Evolutionary conservation across 208 protist species (phyloP).

Genomic region (Trypanosoma boissoni): DNA sequence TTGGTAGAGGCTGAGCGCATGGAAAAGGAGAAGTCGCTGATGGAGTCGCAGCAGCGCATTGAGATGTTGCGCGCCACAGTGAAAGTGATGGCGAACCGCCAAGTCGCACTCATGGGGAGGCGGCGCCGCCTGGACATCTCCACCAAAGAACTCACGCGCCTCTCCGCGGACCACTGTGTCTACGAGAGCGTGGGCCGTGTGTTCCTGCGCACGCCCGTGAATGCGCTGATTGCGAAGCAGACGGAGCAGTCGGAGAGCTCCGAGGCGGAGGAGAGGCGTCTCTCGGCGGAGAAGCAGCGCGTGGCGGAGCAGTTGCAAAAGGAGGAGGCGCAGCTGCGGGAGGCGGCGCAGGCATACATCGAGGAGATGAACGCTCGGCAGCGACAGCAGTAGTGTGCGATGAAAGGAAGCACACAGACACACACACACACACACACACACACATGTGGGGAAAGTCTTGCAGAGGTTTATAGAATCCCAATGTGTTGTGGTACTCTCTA

Average conservation of each 20-base stretch:
- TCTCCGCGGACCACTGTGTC: slow-evolving; percentile 64
- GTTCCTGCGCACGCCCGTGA: slow-evolving; percentile 65
- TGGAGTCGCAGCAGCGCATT: slow-evolving; percentile 84
- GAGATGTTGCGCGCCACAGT: slow-evolving; percentile 68
- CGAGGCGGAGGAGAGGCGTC: slow-evolving; percentile 73
- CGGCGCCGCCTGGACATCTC: slow-evolving; percentile 79
- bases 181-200: slow-evolving; percentile 82
- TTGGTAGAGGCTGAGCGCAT: slow-evolving; percentile 83
- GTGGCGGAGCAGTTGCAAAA: slow-evolving; percentile 60
- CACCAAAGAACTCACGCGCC: slow-evolving; percentile 64
- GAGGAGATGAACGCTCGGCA: slow-evolving; percentile 52
- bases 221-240: slow-evolving; percentile 66
- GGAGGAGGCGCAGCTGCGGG: slow-evolving; percentile 73
- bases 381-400: slow-evolving; percentile 28
- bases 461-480: not conserved
- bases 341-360: slow-evolving; percentile 61
- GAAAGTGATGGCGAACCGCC: slow-evolving; percentile 79
- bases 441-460: not conserved
- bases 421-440: too few relatives aligned
- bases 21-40: slow-evolving; percentile 84
- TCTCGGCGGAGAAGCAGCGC: slow-evolving; percentile 81
- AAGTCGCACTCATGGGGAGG: slow-evolving; percentile 59
- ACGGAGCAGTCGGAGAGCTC: slow-evolving; percentile 60
- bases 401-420: slow-evolving; percentile 29
- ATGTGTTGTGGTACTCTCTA: too few relatives aligned